phyloP scores from a whole-genome alignment of 208 protist genomes.

The Wallacemonas sp. region DNA sequence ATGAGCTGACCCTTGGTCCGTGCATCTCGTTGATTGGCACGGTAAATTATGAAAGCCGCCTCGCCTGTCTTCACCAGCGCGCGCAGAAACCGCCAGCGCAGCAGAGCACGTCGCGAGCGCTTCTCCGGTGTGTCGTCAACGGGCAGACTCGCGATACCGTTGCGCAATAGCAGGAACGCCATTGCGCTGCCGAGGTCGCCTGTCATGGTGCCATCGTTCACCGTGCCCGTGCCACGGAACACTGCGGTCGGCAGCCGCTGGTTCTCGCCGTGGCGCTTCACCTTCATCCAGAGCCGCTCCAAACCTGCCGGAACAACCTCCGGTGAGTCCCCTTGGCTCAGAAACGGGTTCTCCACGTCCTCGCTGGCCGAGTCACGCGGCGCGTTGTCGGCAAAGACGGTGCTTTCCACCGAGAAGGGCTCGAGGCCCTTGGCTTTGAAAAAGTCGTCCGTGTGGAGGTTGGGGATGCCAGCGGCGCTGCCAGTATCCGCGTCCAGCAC shows the following conservation, averaged over 20 bases:
- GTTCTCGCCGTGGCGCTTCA: constrained; percentile 43
- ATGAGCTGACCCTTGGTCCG: constrained; percentile 56
- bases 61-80: constrained; percentile 79
- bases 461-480: not conserved
- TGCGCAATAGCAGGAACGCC: constrained; percentile 52
- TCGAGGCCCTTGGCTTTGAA: constrained; percentile 69
- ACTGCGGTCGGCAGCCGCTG: constrained; percentile 47
- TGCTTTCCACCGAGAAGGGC: constrained; percentile 35
- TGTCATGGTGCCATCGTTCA: constrained; percentile 14
- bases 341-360: constrained; percentile 12
- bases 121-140: constrained; percentile 33
- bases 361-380: not conserved
- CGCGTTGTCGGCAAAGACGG: not conserved
- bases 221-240: constrained; percentile 28
- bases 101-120: constrained; percentile 35
- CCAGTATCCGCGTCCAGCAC: constrained; percentile 7
- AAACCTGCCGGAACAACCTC: constrained; percentile 25
- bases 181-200: constrained; percentile 46
- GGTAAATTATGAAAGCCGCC: constrained; percentile 69
- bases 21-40: constrained; percentile 49
- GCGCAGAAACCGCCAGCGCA: constrained; percentile 81
- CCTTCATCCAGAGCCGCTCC: constrained; percentile 49
- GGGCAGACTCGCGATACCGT: constrained; percentile 35
- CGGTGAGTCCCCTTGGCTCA: not conserved
- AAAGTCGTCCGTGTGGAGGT: constrained; percentile 48